A percentile compares a stretch with the other conserved stretches of the same genome.
Conservation (phyloP, 2,329 filamentous ascomycete genomes). For the Fusarium sp. region DNA sequence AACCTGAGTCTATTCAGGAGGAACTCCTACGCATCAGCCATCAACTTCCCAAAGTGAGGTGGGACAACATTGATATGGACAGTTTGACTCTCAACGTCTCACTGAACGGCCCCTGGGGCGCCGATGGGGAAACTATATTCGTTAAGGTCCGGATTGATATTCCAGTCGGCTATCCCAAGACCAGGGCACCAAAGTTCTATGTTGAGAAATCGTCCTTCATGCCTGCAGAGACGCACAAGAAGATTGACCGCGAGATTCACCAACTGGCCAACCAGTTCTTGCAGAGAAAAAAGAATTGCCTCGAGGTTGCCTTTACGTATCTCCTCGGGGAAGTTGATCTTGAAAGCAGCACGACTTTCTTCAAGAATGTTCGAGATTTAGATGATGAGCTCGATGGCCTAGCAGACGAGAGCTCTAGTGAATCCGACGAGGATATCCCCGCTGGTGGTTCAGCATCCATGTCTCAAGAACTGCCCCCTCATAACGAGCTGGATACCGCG, state of each 20-base stretch:
- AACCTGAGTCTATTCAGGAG: constrained; percentile 69
- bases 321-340: constrained; percentile 70
- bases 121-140: constrained; percentile 63
- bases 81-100: constrained; percentile 66
- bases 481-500: constrained; percentile 61
- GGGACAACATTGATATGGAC: constrained; percentile 72
- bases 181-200: constrained; percentile 64
- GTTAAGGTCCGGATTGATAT: constrained; percentile 69
- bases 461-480: constrained; percentile 68
- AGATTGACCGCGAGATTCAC: constrained; percentile 62
- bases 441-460: constrained; percentile 64
- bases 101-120: constrained; percentile 70
- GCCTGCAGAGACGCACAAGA: constrained; percentile 61
- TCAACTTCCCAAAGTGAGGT: constrained; percentile 69
- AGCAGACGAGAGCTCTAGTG: constrained; percentile 82
- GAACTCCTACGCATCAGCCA: constrained; percentile 69
- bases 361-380: constrained; percentile 70
- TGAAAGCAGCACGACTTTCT: constrained; percentile 66
- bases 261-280: constrained; percentile 65
- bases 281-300: constrained; percentile 66
- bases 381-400: constrained; percentile 65
- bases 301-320: constrained; percentile 69
- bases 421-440: constrained; percentile 71
- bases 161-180: constrained; percentile 65
- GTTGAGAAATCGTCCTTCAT: constrained; percentile 71